Evolutionary conservation across 2,329 filamentous ascomycete genomes (phyloP), one percentile per base, ranked within the genome.

Genomic region (Magnaporthiopsis incrustans): DNA sequence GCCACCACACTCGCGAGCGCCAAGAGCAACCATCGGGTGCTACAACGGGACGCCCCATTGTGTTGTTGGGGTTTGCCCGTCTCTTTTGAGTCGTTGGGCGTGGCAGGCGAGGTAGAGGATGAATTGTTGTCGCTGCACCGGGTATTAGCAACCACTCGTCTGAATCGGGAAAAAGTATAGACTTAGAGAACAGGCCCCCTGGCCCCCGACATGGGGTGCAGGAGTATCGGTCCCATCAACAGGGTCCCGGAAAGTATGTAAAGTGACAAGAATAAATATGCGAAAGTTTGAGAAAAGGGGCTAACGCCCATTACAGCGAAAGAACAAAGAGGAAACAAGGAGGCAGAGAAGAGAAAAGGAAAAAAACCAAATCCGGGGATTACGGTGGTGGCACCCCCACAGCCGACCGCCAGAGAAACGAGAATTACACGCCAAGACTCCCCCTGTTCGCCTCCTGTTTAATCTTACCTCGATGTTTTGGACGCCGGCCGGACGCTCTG

Each of bases 401-500:
- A 44, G 14, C 35, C 35, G 8, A 38, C 35, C 35, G 35, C 35
- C 35, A 38, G 35, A 38, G 35, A 38, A 27, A 30, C 15, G 57
- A 26, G 32, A 50, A 57, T 26, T 14, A 57, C n/a, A 3, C 11
- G 26, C 35, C 44, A 50, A 50, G 44, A 50, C 15, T 50, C n/a
- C n/a, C n/a, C n/a, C n/a, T n/a, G n/a, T 53, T 53, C 44, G 38
- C n/a, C 22, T 53, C 22, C 22, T 10, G 44, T 38, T n/a, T 57
- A 22, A 26, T 32, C 59, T 64, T 35, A 61, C 63, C 32, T 59
- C 57, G 38, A 11, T 18, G 60, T 35, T 59, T 38, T 53, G 22
- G 56, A 32, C 4, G 61, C 64, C 15, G 64, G 64, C 57, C 57
- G 22, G 15, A 84, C 75, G 67, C 81, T 86, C 71, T 87, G 84